phyloP scores from a whole-genome alignment of 129 eudicot genomes.

The carrot (Daucus carota) region DNA sequence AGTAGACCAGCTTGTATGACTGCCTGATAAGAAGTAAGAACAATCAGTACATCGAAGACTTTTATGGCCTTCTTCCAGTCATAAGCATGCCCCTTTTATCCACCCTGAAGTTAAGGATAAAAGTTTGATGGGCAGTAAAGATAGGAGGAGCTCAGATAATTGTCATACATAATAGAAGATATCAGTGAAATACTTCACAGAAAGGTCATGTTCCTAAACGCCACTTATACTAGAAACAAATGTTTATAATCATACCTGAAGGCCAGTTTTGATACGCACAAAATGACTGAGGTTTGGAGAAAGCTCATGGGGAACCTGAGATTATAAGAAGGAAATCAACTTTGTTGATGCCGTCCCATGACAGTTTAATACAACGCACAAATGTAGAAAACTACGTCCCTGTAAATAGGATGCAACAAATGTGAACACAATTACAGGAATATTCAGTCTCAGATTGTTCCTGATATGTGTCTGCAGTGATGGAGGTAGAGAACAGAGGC shows the following conservation, averaged over 20 bases:
- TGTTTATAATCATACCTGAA: constrained; percentile 52
- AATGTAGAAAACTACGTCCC: neutral
- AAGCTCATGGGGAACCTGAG: constrained; percentile 65
- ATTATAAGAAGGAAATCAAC: constrained; percentile 11
- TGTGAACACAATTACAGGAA: neutral
- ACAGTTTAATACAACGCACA: neutral
- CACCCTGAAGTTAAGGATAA: neutral
- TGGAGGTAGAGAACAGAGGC: constrained; percentile 7
- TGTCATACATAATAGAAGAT: neutral
- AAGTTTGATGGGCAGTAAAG: neutral
- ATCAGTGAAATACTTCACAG: neutral
- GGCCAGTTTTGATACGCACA: constrained; percentile 67
- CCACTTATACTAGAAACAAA: neutral
- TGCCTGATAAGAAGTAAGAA: constrained; percentile 30
- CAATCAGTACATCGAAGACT: constrained; percentile 8
- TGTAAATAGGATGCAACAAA: neutral
- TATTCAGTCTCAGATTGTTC: neutral
- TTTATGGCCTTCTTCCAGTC: neutral
- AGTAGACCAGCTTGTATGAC: constrained; percentile 79
- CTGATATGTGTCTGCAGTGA: neutral
- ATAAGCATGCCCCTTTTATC: neutral
- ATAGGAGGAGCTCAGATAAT: neutral
- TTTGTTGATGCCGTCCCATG: constrained; percentile 5
- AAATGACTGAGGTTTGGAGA: constrained; percentile 74
- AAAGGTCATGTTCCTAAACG: neutral